Base-by-base conservation (phyloP, 1,284 basidiomycete genomes). In the Singerocomus rubriflavus region DNA sequence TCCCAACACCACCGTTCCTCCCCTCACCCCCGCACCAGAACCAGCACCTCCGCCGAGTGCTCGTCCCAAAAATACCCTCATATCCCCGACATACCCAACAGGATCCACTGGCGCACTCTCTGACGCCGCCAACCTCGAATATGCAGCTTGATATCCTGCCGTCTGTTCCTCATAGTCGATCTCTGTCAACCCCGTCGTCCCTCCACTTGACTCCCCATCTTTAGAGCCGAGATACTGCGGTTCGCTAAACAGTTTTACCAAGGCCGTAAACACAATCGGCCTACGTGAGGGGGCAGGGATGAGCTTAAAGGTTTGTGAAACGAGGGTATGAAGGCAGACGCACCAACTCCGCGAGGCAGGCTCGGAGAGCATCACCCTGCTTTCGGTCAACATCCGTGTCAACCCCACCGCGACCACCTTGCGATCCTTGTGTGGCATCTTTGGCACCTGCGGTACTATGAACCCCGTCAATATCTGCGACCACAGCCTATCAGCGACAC, bases 81-180 rank as follows among this genome's bases (percentile, higher is more conserved):
- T 77, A 61, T 88, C 78, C 16, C 69, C 70, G 2, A 85, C 77
- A 59, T 85, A 80, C 14, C 71, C 78, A 9, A 87, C 79, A 1
- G 81, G 80, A 65, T 89, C 87, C 1, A 66, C 69, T 16, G 75
- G 71, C 0, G 65, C 66, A 0, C 66, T 69, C 57, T 87, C 84
- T 5, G 89, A 88, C 0, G 96, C 91, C 0, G 92, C 93, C 10
- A 99, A 79, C 41, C 88, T 82, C 48, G 93, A 94, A 72, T 96
- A 99, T 3, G 88, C 86, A 0, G 91, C 90, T 67, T 99, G 96
- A 73, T 98, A 99, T 0, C 93, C 91, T 5, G 86, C 84, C 8
- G 88, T 79, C 64, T 89, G 87, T 63, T 91, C 96, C 64, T 98
- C 95, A 57, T 84, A 85, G 68, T 98, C 96, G 40, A 96, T 81